Percentiles rank a stretch among this genome's conserved stretches.
Conservation (phyloP, 768 basidiomycete genomes). For the Mycena filopes region DNA sequence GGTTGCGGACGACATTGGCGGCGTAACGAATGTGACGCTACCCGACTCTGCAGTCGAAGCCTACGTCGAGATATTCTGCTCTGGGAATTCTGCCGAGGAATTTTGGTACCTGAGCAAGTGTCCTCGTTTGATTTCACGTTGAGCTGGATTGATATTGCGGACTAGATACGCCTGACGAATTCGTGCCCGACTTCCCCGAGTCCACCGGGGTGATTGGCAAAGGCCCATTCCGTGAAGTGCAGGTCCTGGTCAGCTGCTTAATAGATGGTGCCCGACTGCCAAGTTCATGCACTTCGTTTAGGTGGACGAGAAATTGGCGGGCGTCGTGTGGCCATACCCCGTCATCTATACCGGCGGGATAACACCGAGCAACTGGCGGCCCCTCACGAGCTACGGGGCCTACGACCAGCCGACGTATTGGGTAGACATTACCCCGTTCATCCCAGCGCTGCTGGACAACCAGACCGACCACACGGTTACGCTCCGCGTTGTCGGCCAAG, state of each 20-base stretch:
- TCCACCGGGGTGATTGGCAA: slow-evolving; percentile 56
- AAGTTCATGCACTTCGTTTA: neutral
- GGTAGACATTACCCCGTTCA: slow-evolving; percentile 71
- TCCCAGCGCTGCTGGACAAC: slow-evolving; percentile 54
- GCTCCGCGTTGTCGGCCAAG: slow-evolving; percentile 66
- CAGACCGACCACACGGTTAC: slow-evolving; percentile 66
- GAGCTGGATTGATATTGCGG: slow-evolving; percentile 37
- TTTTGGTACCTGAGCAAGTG: slow-evolving; percentile 64
- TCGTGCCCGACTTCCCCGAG: slow-evolving; percentile 56
- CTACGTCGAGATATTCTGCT: slow-evolving; percentile 69
- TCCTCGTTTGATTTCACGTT: neutral
- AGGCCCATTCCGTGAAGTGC: slow-evolving; percentile 72
- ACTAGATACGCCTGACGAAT: slow-evolving; percentile 61
- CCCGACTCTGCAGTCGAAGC: slow-evolving; percentile 64
- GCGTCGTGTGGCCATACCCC: slow-evolving; percentile 61
- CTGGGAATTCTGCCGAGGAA: slow-evolving; percentile 70
- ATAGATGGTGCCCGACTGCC: neutral
- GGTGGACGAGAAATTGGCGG: slow-evolving; percentile 65
- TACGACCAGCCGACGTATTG: slow-evolving; percentile 73
- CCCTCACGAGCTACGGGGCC: slow-evolving; percentile 71
- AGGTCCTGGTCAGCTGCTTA: slow-evolving; percentile 49
- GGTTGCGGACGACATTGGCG: slow-evolving; percentile 39
- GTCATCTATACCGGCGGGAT: slow-evolving; percentile 73
- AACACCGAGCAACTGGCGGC: slow-evolving; percentile 59
- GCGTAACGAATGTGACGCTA: slow-evolving; percentile 56